Evolutionary conservation across 352 stramenopile genomes (phyloP).

Genomic region (Globisporangium orthogonon): DNA sequence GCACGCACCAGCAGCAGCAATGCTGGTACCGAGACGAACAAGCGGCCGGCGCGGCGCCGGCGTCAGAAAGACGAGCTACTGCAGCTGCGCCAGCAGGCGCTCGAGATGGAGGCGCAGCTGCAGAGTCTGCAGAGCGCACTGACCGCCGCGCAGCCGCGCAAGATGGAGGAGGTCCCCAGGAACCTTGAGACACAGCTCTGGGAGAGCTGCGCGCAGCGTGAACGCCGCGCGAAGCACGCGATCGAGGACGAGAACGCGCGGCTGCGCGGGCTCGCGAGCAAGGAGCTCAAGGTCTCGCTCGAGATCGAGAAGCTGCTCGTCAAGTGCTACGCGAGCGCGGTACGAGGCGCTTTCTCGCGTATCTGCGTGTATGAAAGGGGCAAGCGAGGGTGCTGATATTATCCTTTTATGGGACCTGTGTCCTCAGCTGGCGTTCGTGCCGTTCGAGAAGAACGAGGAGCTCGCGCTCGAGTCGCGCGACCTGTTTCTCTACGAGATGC

Average conservation of each 20-base stretch:
- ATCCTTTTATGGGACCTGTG: neutral
- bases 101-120: conserved; percentile 7
- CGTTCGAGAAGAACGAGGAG: neutral
- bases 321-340: conserved; percentile 10
- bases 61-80: conserved; percentile 13
- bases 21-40: neutral
- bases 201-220: neutral
- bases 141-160: neutral
- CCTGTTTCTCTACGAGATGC: conserved; percentile 9
- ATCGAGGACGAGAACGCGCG: conserved; percentile 7
- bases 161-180: neutral
- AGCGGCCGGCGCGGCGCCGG: conserved; percentile 3
- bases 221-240: neutral
- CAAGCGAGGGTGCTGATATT: too few relatives aligned
- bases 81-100: conserved; percentile 5
- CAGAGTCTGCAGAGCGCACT: conserved; percentile 1
- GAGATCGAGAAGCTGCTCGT: conserved; percentile 11
- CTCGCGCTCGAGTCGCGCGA: conserved; percentile 6
- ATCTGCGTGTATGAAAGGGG: too few relatives aligned
- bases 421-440: conserved; percentile 5
- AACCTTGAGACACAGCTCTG: neutral
- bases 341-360: conserved; percentile 2
- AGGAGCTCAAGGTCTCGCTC: conserved; percentile 3
- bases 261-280: conserved; percentile 4
- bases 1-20: neutral